A percentile compares a stretch with the other conserved stretches of the same genome.
Conservation (phyloP, 192 early-diverging fungal species). For the Globomyces pollinis-pini region DNA sequence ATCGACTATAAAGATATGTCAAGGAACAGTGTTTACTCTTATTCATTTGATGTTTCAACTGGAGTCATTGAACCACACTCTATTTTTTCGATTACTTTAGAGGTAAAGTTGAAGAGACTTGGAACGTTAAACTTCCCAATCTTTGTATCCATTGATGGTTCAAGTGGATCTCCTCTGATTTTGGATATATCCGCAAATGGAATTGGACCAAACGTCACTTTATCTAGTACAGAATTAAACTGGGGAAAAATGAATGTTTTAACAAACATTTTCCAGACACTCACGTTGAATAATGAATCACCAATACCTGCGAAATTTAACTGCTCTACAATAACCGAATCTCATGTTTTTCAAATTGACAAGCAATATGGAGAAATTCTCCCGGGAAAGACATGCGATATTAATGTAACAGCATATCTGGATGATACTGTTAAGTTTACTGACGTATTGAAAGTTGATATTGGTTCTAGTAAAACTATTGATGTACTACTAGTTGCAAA, state of each 20-base stretch:
- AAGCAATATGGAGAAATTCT: conserved; percentile 28
- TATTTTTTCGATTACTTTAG: conserved; percentile 19
- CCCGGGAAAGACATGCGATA: conserved; percentile 15
- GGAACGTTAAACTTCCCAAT: conserved; percentile 43
- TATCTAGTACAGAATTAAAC: conserved; percentile 41
- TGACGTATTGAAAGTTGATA: conserved; percentile 42
- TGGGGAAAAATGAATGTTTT: conserved; percentile 55
- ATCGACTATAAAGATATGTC: conserved; percentile 39
- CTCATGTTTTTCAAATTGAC: conserved; percentile 34
- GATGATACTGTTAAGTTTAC: conserved; percentile 54
- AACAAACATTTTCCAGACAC: conserved; percentile 5
- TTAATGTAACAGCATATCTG: conserved; percentile 41
- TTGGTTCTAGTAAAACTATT: conserved; percentile 27
- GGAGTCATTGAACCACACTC: conserved; percentile 44
- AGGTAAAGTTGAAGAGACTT: conserved; percentile 39
- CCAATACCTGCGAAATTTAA: conserved; percentile 41
- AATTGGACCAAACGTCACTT: conserved; percentile 42
- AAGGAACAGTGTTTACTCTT: conserved; percentile 33
- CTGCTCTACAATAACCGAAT: conserved; percentile 35
- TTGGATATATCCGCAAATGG: conserved; percentile 42
- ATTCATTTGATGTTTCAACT: conserved; percentile 25
- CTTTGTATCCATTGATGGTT: conserved; percentile 38
- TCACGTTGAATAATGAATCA: conserved; percentile 42
- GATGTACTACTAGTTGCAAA: conserved; percentile 47
- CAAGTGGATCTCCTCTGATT: conserved; percentile 24